These are phyloP conservation scores for Arthrobotrys entomopaga DNA, from an alignment of 2,329 filamentous ascomycete species.

Conservation along the genomic window DNA sequence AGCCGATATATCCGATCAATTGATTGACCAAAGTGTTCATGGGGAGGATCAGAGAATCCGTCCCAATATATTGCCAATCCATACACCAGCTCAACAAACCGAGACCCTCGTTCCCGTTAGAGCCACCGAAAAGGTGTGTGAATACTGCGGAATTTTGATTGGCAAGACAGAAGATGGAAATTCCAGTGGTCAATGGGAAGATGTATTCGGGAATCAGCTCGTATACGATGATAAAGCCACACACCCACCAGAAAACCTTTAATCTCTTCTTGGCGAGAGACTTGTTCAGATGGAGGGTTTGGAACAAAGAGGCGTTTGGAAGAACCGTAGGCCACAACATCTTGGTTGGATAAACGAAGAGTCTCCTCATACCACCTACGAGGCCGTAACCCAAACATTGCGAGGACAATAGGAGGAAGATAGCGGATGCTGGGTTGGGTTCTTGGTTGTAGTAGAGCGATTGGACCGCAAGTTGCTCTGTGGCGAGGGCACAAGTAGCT, in stretches of 20 bases:
- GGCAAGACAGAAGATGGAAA: constrained; percentile 65
- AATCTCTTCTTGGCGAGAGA: constrained; percentile 62
- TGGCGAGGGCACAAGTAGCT: constrained; percentile 60
- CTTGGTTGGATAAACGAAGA: constrained; percentile 65
- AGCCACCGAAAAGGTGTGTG: constrained; percentile 67
- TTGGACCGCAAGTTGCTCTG: constrained; percentile 65
- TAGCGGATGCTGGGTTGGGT: constrained; percentile 62
- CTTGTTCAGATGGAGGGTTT: constrained; percentile 63
- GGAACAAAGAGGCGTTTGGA: constrained; percentile 62
- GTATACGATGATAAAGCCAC: constrained; percentile 63
- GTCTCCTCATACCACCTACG: constrained; percentile 65
- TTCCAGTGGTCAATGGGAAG: constrained; percentile 63
- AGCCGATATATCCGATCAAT: constrained; percentile 62
- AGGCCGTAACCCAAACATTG: constrained; percentile 67
- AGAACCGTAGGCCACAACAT: constrained; percentile 65
- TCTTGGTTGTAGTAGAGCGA: constrained; percentile 65
- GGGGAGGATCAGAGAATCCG: constrained; percentile 62
- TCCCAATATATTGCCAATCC: constrained; percentile 64
- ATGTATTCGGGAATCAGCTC: constrained; percentile 66
- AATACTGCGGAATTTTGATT: constrained; percentile 64
- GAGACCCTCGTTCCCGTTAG: constrained; percentile 64
- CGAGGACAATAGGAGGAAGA: constrained; percentile 66
- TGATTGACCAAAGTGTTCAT: constrained; percentile 63
- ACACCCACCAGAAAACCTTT: constrained; percentile 63
- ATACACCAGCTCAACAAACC: constrained; percentile 64